A percentile compares a stretch with the other conserved stretches of the same genome.
These are phyloP conservation scores for Agroathelia rolfsii DNA, from an alignment of 1,284 basidiomycete species.

Conservation along the genomic window DNA sequence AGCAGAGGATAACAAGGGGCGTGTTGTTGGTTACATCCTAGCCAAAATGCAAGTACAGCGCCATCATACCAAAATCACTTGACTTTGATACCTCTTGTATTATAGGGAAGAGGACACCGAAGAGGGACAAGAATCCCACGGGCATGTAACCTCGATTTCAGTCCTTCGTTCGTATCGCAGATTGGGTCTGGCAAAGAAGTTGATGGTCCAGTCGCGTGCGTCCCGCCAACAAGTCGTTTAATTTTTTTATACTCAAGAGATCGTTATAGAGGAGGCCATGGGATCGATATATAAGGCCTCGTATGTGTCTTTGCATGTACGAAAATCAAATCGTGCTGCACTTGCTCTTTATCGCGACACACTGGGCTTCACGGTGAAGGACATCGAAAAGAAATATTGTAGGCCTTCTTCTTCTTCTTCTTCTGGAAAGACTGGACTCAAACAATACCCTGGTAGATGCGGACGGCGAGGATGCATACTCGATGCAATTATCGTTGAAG, in stretches of 20 bases:
- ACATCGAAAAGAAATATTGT: constrained; percentile 81
- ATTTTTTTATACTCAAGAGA: constrained; percentile 3
- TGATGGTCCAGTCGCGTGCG: constrained; percentile 83
- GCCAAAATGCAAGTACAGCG: constrained; percentile 72
- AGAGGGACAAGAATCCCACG: constrained; percentile 57
- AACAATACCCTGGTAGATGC: constrained; percentile 46
- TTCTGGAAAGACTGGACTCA: constrained; percentile 3
- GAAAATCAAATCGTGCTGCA: constrained; percentile 82
- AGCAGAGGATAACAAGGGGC: constrained; percentile 81
- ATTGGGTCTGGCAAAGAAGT: constrained; percentile 76
- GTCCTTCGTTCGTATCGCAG: constrained; percentile 80
- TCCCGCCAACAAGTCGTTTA: constrained; percentile 12
- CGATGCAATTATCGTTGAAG: constrained; percentile 68
- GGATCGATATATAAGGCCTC: constrained; percentile 67
- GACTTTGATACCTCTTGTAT: constrained; percentile 9
- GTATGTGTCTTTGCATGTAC: constrained; percentile 78
- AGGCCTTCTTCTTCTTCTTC: constrained; percentile 22
- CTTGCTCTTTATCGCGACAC: constrained; percentile 76
- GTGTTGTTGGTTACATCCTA: constrained; percentile 90
- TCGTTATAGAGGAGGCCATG: constrained; percentile 72
- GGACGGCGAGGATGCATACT: constrained; percentile 88
- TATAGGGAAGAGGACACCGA: constrained; percentile 63
- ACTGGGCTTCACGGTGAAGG: constrained; percentile 70
- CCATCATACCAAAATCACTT: constrained; percentile 5
- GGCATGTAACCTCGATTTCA: constrained; percentile 88